A percentile compares a stretch with the other conserved stretches of the same genome.
Conservation (phyloP, 768 basidiomycete species). For the Leccinum olivaceopallidum region DNA sequence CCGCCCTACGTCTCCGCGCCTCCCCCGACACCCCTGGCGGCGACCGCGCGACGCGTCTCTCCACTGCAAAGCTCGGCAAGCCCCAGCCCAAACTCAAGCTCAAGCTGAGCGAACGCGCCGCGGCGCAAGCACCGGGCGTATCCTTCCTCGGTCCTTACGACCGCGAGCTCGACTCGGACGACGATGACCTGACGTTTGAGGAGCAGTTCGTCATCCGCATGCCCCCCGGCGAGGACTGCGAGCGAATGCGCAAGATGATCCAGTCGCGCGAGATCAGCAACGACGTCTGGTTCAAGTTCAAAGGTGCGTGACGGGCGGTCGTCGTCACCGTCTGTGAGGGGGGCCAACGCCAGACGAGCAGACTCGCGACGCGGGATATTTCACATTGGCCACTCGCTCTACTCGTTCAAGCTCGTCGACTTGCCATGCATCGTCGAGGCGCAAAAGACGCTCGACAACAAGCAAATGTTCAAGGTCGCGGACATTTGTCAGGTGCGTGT, state of each 20-base stretch:
- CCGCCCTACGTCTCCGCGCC: conserved; percentile 32
- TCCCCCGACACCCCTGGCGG: conserved; percentile 33
- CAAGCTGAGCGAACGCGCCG: conserved; percentile 82
- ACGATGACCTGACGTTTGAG: conserved; percentile 93
- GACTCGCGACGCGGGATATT: conserved; percentile 92
- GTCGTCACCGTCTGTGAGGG: not conserved
- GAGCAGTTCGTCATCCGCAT: conserved; percentile 95
- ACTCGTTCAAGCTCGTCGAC: conserved; percentile 93
- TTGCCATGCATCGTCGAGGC: conserved; percentile 92
- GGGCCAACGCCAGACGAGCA: conserved; percentile 33
- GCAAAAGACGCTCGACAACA: conserved; percentile 94
- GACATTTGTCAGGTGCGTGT: conserved; percentile 90
- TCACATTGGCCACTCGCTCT: conserved; percentile 77
- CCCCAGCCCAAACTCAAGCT: conserved; percentile 81
- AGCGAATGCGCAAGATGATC: conserved; percentile 80
- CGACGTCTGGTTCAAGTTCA: conserved; percentile 98
- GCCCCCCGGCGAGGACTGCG: conserved; percentile 81
- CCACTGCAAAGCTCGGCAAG: conserved; percentile 44
- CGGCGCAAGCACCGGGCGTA: conserved; percentile 79
- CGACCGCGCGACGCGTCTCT: conserved; percentile 62
- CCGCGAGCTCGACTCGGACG: conserved; percentile 92
- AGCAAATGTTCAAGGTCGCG: conserved; percentile 98
- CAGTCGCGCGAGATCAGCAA: conserved; percentile 72
- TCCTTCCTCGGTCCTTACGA: conserved; percentile 92
- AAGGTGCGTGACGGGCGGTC: conserved; percentile 52